A percentile compares a stretch with the other conserved stretches of the same genome.
Evolutionary conservation across 2,329 filamentous ascomycete genomes (phyloP).

Genomic region (Microsporum ferrugineum): DNA sequence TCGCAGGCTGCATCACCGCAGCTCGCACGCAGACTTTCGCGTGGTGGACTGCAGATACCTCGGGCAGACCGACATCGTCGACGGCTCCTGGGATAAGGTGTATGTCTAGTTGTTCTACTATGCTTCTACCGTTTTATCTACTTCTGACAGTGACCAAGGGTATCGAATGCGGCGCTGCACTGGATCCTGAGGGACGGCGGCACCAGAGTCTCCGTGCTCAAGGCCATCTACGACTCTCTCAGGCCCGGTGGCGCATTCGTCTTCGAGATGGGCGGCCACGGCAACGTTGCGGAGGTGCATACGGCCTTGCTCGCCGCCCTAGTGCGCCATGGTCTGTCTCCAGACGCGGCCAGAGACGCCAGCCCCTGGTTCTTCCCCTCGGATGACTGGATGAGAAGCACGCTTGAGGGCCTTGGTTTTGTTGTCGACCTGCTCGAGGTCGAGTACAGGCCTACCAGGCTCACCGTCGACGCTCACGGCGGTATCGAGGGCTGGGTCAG

Average conservation of each 20-base stretch:
- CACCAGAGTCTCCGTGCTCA: constrained; percentile 43
- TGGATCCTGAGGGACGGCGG: constrained; percentile 48
- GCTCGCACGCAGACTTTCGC: constrained; percentile 19
- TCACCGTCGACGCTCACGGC: constrained; percentile 34
- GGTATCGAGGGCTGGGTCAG: constrained; percentile 56
- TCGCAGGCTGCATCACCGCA: constrained; percentile 26
- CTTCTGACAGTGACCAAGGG: constrained; percentile 12
- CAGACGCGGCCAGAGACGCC: constrained; percentile 39
- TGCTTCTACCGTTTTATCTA: not conserved
- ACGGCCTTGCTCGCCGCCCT: constrained; percentile 47
- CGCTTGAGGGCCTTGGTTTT: constrained; percentile 33
- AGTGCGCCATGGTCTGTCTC: constrained; percentile 38
- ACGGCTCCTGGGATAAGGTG: constrained; percentile 40
- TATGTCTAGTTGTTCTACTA: constrained; percentile 22
- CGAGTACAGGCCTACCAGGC: constrained; percentile 53
- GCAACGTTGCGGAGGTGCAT: constrained; percentile 55
- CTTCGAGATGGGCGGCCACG: constrained; percentile 62
- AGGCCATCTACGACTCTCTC: constrained; percentile 42
- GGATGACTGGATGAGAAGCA: constrained; percentile 43
- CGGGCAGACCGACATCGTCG: constrained; percentile 17
- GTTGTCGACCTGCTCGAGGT: constrained; percentile 45
- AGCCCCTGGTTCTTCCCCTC: constrained; percentile 65
- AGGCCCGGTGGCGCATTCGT: constrained; percentile 47
- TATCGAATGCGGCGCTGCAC: constrained; percentile 57
- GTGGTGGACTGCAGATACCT: constrained; percentile 29